Evolutionary conservation across 768 basidiomycete species (phyloP), one percentile per base, ranked within the genome.

Genomic region (Rhizopogon vesiculosus): DNA sequence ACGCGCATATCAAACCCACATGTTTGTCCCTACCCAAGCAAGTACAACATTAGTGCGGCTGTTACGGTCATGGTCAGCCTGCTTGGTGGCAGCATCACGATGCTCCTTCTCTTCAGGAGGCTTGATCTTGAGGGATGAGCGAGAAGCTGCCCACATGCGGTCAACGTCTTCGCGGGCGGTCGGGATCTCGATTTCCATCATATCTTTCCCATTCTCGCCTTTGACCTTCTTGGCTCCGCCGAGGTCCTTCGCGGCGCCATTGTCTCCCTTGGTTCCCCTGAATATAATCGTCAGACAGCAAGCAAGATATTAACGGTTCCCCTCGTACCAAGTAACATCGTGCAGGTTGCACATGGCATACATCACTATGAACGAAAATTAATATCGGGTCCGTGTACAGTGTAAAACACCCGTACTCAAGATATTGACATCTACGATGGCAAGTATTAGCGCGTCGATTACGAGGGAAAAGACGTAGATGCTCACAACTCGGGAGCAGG

Each of bases 301-400:
- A 42, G 25, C 41, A 44, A 19, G 28, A 40, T 18, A 45, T 7
- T 7, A 61, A 18, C 13, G 22, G 31, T 3, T 22, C 5, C 19
- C 10, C n/a, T 56, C 67, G n/a, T 60, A 74, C 75, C 87, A 90
- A 33, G 87, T 88, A 44, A 94, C 90, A 66, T 93, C 91, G 70
- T 93, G 91, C 61, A 91, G 66, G 68, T 91, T 91, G 75, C 93
- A 97, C 82, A 95, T 93, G 31, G 92, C 91, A 66, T 95, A 95
- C 80, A 92, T 95, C 83, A 94, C 83, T 78, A 56, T 53, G 44
- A 55, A 61, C 33, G 45, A 46, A 51, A 6, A 12, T 39, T 3
- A 53, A 38, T 18, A 42, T n/a, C 5, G 9, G 29, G 8, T 29
- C 53, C 49, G 56, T 51, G 25, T 31, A 38, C 18, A 39, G 31